A percentile compares a stretch with the other conserved stretches of the same genome.
Conservation (phyloP, 768 basidiomycete species). For the Lyophyllum semitale region DNA sequence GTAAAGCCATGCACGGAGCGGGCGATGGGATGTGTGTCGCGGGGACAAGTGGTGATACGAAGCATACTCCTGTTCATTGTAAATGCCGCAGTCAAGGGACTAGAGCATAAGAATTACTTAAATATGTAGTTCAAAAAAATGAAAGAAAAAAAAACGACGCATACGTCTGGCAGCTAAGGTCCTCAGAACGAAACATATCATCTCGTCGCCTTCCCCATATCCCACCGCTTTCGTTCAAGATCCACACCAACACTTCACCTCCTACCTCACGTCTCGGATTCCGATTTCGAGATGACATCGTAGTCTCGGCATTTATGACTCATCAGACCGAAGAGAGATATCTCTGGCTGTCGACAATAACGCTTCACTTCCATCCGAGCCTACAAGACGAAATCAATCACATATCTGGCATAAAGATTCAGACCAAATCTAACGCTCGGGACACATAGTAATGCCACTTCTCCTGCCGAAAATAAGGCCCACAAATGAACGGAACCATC, state of each 20-base stretch:
- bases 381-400: no score
- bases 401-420: no score
- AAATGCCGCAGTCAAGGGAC: conserved; percentile 77
- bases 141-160: conserved; percentile 15
- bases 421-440: no score
- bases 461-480: no score
- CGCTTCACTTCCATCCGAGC: no score
- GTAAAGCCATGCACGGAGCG: conserved; percentile 68
- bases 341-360: no score
- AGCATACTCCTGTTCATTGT: conserved; percentile 62
- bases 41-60: conserved; percentile 75
- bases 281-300: no score
- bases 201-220: conserved; percentile 67
- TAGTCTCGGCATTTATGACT: no score
- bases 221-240: conserved; percentile 53
- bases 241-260: conserved; percentile 80
- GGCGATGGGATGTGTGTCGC: conserved; percentile 64
- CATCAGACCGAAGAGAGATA: no score
- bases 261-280: conserved; percentile 52
- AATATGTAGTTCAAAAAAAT: no score
- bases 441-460: no score
- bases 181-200: conserved; percentile 58
- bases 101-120: conserved; percentile 24
- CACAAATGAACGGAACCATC: no score
- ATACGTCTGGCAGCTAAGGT: conserved; percentile 59